Conservation (phyloP, 1,284 basidiomycete genomes). For the Ganoderma lingzhi region DNA sequence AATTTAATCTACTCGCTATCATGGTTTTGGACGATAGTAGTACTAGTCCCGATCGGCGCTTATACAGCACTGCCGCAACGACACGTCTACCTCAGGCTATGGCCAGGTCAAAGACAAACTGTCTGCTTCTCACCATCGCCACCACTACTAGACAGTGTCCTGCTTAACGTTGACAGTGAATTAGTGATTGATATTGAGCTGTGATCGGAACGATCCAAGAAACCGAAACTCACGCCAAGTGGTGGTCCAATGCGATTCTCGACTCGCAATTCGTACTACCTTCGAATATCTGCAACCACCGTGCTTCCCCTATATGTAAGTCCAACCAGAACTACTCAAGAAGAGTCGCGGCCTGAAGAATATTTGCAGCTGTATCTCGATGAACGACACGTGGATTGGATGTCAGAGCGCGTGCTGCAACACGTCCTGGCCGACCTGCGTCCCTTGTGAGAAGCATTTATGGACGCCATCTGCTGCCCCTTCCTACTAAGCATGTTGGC, state of each 20-base stretch:
- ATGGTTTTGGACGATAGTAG: background rate
- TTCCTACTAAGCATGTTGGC: slow-evolving; percentile 1
- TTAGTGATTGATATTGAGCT: no score
- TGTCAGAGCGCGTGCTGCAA: slow-evolving; percentile 76
- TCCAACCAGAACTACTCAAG: slow-evolving; percentile 5
- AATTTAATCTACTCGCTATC: background rate
- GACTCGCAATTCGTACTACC: slow-evolving; percentile 72
- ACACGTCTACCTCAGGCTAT: no score
- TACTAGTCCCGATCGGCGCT: background rate
- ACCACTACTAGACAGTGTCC: no score
- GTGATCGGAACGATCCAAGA: background rate
- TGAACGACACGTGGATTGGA: slow-evolving; percentile 81
- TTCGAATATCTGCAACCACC: slow-evolving; percentile 69
- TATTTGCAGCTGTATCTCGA: slow-evolving; percentile 73
- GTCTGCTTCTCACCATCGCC: no score
- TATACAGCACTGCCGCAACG: background rate
- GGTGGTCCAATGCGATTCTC: slow-evolving; percentile 44
- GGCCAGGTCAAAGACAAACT: no score
- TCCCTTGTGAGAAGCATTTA: slow-evolving; percentile 57
- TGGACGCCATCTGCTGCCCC: background rate
- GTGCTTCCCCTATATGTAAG: slow-evolving; percentile 78
- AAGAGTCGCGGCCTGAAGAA: slow-evolving; percentile 7
- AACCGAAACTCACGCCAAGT: background rate
- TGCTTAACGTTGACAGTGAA: no score
- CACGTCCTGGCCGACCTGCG: slow-evolving; percentile 75